Evolutionary conservation across 768 basidiomycete species (phyloP), one percentile per base, ranked within the genome.

Genomic region (Polyporus arcularius): DNA sequence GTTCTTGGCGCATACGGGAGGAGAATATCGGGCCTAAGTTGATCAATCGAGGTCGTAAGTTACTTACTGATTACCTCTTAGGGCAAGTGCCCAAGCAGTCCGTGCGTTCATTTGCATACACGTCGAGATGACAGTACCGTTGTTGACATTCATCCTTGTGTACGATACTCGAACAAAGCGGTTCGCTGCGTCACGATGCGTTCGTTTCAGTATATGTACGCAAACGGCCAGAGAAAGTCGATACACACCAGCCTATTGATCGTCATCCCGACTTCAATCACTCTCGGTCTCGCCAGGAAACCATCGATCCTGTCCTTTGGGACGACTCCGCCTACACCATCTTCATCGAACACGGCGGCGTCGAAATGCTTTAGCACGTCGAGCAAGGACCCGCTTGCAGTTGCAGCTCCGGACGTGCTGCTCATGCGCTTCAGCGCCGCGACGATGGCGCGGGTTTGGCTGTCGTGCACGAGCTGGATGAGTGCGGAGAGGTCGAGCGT

Each of bases 381-480:
- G 9, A 4, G 7, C 21, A 63, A 45, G 4, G 9, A 1, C 9
- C 42, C 28, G n/a, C 42, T 5, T 0, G 30, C 14, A 9, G 8
- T 14, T 4, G n/a, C 12, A 9, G 8, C 9, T 4, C 14, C 18
- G 11, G 16, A 18, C 18, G 5, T 49, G 32, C 28, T 32, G 15
- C 41, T 26, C 46, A 58, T 7, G 31, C 55, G 30, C 26, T 62
- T 45, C 21, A 64, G 49, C 7, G 53, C 55, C 1, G 56, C 52
- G 12, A 49, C 65, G 43, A 66, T 61, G 8, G 65, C 57, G 12
- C 62, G 55, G 1, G 65, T 66, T 31, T 66, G 65, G 41, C 65
- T 64, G 16, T 61, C 60, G 18, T 58, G 60, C 16, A 55, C 53
- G 15, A 66, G 56, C 32, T 66, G 65, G 12, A 42, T 16, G 47